Conservation (phyloP, 1,284 basidiomycete species). For the Trametes sp. region DNA sequence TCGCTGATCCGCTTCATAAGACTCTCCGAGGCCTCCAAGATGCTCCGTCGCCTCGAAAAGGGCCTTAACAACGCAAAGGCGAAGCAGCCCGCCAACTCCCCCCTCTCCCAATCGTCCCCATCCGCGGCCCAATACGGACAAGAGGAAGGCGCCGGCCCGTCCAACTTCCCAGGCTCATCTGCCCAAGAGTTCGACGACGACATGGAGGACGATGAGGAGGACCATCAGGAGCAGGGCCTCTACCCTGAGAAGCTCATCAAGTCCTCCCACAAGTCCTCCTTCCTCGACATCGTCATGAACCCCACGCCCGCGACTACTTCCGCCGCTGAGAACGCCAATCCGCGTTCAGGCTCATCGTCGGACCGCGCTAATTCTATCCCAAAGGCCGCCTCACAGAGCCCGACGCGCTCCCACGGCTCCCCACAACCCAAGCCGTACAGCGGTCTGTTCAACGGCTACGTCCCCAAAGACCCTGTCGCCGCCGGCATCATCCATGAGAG, state of each 20-base stretch:
- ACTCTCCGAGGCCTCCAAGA: conserved; percentile 85
- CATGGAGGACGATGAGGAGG: conserved; percentile 66
- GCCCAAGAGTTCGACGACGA: conserved; percentile 47
- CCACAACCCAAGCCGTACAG: conserved; percentile 33
- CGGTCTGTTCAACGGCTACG: conserved; percentile 39
- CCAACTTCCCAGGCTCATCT: conserved; percentile 8
- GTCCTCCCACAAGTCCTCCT: conserved; percentile 70
- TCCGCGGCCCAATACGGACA: conserved; percentile 43
- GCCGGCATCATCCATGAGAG: conserved; percentile 72
- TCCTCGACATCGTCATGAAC: conserved; percentile 83
- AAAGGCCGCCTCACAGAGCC: conserved; percentile 36
- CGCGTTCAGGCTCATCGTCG: conserved; percentile 27
- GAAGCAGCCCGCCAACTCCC: conserved; percentile 57
- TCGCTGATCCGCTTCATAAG: conserved; percentile 47
- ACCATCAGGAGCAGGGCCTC: conserved; percentile 64
- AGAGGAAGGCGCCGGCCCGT: conserved; percentile 39
- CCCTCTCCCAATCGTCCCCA: conserved; percentile 42
- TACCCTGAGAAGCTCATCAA: conserved; percentile 78
- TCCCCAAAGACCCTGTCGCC: conserved; percentile 68
- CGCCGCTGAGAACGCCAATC: conserved; percentile 16
- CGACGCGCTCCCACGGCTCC: conserved; percentile 28
- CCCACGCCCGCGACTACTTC: conserved; percentile 47
- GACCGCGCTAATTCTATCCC: conserved; percentile 32
- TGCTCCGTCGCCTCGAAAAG: conserved; percentile 85
- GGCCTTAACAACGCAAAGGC: conserved; percentile 78